These are phyloP conservation scores for Yarrowia osloensis DNA, from an alignment of 805 yeast species.

Conservation along the genomic window DNA sequence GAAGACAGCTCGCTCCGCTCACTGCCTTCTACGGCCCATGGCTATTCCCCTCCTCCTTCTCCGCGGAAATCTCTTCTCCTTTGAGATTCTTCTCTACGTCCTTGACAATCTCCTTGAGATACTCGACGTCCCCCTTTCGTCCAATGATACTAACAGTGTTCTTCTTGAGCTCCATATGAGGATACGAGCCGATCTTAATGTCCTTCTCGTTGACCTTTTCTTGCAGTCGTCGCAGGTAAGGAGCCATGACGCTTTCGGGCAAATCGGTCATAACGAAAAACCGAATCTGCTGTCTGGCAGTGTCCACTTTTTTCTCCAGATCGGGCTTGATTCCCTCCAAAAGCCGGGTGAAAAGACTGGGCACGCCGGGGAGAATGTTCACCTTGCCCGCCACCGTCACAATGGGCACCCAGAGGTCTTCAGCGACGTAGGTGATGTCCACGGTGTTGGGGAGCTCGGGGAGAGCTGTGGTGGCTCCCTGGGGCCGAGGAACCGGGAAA, in stretches of 20 bases:
- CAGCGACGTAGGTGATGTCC: slow-evolving; percentile 46
- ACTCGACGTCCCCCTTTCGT: slow-evolving; percentile 44
- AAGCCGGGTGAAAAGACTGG: slow-evolving; percentile 64
- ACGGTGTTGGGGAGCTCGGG: slow-evolving; percentile 35
- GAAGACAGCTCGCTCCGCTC: neutral
- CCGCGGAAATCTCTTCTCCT: slow-evolving; percentile 59
- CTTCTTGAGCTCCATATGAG: slow-evolving; percentile 64
- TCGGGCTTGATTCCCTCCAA: slow-evolving; percentile 50
- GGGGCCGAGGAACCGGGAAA: slow-evolving; percentile 50
- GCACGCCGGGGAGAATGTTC: slow-evolving; percentile 81
- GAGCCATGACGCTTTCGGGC: slow-evolving; percentile 70
- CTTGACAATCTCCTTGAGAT: slow-evolving; percentile 50
- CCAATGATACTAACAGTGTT: slow-evolving; percentile 79
- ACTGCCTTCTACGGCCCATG: neutral
- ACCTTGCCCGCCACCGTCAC: slow-evolving; percentile 66
- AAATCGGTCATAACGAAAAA: slow-evolving; percentile 62
- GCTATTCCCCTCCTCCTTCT: slow-evolving; percentile 51
- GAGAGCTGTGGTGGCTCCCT: slow-evolving; percentile 22
- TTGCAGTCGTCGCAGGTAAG: slow-evolving; percentile 58
- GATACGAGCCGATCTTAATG: slow-evolving; percentile 84
- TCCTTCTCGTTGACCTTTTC: slow-evolving; percentile 42
- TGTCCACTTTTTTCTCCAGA: slow-evolving; percentile 45
- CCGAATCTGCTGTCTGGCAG: slow-evolving; percentile 45
- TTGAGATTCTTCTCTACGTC: slow-evolving; percentile 51
- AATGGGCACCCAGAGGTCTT: slow-evolving; percentile 80